Evolutionary conservation across 768 basidiomycete species (phyloP), one percentile per base, ranked within the genome.

Genomic region (Saitozyma sp.): DNA sequence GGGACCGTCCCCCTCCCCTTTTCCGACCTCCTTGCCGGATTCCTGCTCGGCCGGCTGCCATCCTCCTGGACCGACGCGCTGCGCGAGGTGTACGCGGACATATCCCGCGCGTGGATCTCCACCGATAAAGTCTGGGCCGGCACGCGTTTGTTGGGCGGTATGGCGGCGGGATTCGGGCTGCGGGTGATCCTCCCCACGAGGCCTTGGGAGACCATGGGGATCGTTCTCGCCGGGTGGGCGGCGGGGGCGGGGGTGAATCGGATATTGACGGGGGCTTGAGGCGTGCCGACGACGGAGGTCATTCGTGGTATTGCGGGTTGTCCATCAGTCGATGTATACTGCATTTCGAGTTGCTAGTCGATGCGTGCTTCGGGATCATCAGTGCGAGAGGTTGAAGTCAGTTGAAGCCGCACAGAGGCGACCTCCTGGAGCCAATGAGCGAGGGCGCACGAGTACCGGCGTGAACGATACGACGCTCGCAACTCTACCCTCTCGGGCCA

Each of bases 91-190:
- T 4, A 46, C 39, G 13, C 10, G 6, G 20, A 38, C 38, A 10
- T 38, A 2, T 41, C 52, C 53, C 50, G 7, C 19, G 42, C 13
- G 50, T 69, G 67, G 61, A 50, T 49, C 17, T 58, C 39, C 9
- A 59, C 71, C 45, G 68, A 77, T 56, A 61, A 67, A 17, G 67
- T 74, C 9, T 78, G 78, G 79, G 67, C 76, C 17, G 71, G 73
- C 4, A 69, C 69, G 1, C 56, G 66, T 9, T 52, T 80, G 11
- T 66, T 80, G 7, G 76, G 76, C 8, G 79, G 79, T 11, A 76
- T 80, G 71, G 68, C 73, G 38, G 71, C 73, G 2, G 79, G 78
- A 0, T 80, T 80, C 52, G 79, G 76, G 1, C 60, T 80, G 49
- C 55, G 77, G 42, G 74, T 76, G 0, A 29, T 77, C 8, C 54